Base-by-base conservation (phyloP, 352 stramenopile genomes). In the Stephanocyclus meneghinianus region DNA sequence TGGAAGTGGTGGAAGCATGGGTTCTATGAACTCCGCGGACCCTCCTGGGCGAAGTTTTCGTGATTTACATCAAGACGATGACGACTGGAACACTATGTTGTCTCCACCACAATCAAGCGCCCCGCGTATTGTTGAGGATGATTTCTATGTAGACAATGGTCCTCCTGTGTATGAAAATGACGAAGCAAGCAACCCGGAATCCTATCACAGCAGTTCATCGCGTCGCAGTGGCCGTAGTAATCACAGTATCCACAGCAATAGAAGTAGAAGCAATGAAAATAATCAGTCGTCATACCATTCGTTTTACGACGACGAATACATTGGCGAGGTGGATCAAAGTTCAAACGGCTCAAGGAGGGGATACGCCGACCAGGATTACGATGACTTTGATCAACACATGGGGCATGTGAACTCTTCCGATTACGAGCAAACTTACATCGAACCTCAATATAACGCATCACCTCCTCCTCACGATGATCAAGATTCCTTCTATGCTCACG, bases 11-110 rank as follows among this genome's bases (percentile, higher is more conserved):
- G 56, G 32, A 9, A 69, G 44, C 32, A 45, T 67, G n/a, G 48
- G 32, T 40, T 82, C 73, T 30, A 60, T 78, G 26, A 80, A 70
- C 37, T 78, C 66, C 56, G 78, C 63, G 8, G 78, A 86, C 48
- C 78, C 78, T 9, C 78, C 78, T 42, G 78, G 78, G 18, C 71
- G 48, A 69, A 78, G 65, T 13, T 86, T 81, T 53, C 56, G 78
- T 2, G 78, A 82, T 73, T 70, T 81, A 47, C 73, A 71, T 9
- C 57, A 79, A 65, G 64, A 40, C 7, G 30, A 26, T 44, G 44
- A 67, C 40, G 51, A 72, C 6, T 72, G 64, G 63, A 50, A 35
- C 10, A 30, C 8, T 50, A 67, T 63, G 32, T 6, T 16, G 18
- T 21, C 50, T 44, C 40, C 48, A 18, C 62, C 50, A 30, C 37